Evolutionary conservation across 176 grass and related monocot species (phyloP).

Genomic region (barley (Hordeum vulgare)): MorexV3_pseudomolecules_assembly NC_058521.1:465559896-465560395

Average conservation of each 20-base stretch:
- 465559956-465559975: constrained; percentile 19
- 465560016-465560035: constrained; percentile 19
- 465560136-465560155: constrained; percentile 76
- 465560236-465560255: constrained; percentile 4
- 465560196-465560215: constrained; percentile 72
- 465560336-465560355: constrained; percentile 21
- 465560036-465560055: neutral
- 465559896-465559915: neutral
- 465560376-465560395: constrained; percentile 1
- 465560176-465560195: constrained; percentile 85
- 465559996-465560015: constrained; percentile 93
- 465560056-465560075: neutral
- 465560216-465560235: constrained; percentile 24
- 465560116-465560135: constrained; percentile 91
- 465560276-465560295: constrained; percentile 95
- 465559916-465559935: neutral
- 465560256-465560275: constrained; percentile 5
- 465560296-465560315: constrained; percentile 84
- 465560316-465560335: constrained; percentile 17
- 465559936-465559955: constrained; percentile 22
- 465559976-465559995: constrained; percentile 98
- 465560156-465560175: constrained; percentile 71
- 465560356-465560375: neutral
- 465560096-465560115: neutral
- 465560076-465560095: neutral